Conservation (phyloP, 106 monocot species). For the Dioscorea alata region DNA sequence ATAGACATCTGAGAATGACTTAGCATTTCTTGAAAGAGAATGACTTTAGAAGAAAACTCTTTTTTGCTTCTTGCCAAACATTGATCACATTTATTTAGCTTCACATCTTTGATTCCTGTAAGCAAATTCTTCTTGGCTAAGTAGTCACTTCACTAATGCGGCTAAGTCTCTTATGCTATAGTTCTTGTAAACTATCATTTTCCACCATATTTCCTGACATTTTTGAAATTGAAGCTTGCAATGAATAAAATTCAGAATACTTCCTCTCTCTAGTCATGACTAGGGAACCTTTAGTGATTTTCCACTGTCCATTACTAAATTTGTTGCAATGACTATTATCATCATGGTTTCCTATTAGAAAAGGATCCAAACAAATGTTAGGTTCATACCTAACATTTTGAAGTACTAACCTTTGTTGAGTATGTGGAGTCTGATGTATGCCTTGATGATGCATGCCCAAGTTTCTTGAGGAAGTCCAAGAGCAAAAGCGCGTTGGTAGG, state of each 20-base stretch:
- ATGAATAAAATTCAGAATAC: background rate
- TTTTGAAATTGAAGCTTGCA: background rate
- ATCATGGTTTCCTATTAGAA: slow-evolving; percentile 12
- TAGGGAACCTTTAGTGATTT: slow-evolving; percentile 4
- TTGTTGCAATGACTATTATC: slow-evolving; percentile 2
- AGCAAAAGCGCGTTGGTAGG: too few species aligned
- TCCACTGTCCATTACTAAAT: slow-evolving; percentile 1
- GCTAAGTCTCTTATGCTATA: slow-evolving; percentile 5
- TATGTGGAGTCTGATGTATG: too few species aligned
- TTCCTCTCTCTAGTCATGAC: slow-evolving; percentile 13
- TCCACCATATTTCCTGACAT: background rate
- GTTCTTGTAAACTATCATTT: background rate
- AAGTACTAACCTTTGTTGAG: too few species aligned
- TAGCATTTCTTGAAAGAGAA: too few species aligned
- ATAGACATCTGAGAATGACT: slow-evolving; percentile 6
- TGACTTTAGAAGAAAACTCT: too few species aligned
- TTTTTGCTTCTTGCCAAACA: too few species aligned
- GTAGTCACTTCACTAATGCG: background rate
- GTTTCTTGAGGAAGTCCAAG: too few species aligned
- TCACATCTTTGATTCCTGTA: too few species aligned
- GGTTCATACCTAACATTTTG: too few species aligned
- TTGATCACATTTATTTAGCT: too few species aligned
- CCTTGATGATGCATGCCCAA: too few species aligned
- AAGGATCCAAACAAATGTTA: too few species aligned
- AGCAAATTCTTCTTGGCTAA: background rate